Evolutionary conservation across 78 protist species (phyloP).

Genomic region (Dictyostelium brefeldianum): DNA sequence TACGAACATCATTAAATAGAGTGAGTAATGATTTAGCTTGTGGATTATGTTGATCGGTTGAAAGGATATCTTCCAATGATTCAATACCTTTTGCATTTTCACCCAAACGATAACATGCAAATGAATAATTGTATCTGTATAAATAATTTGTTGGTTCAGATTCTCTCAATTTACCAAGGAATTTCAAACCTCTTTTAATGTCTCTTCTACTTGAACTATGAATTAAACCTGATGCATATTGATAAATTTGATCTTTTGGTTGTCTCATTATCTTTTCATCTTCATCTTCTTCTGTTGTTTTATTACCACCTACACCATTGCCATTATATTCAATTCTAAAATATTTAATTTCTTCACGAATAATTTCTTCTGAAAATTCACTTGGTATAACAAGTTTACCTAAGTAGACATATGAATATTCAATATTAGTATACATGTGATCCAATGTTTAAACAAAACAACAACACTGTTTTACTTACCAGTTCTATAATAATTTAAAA

Average conservation of each 20-base stretch:
- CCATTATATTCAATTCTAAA: slow-evolving; percentile 40
- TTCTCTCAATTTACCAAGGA: slow-evolving; percentile 28
- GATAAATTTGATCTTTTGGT: slow-evolving; percentile 73
- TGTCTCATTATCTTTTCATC: slow-evolving; percentile 53
- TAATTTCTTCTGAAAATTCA: slow-evolving; percentile 43
- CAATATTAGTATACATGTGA: neutral
- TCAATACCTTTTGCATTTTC: slow-evolving; percentile 52
- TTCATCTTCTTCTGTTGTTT: slow-evolving; percentile 42
- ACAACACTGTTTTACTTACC: slow-evolving; percentile 22
- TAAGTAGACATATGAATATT: neutral
- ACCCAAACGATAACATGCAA: slow-evolving; percentile 65
- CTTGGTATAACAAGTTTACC: slow-evolving; percentile 69
- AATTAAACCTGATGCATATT: slow-evolving; percentile 38
- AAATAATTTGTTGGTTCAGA: slow-evolving; percentile 35
- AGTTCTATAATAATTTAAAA: slow-evolving; percentile 75
- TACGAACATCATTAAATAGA: slow-evolving; percentile 55
- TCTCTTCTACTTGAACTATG: slow-evolving; percentile 29
- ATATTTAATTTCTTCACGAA: slow-evolving; percentile 52
- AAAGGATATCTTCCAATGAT: slow-evolving; percentile 37
- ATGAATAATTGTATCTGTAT: slow-evolving; percentile 52
- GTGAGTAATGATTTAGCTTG: slow-evolving; percentile 60
- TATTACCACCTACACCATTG: neutral
- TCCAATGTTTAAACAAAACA: no score
- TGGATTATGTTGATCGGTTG: slow-evolving; percentile 77
- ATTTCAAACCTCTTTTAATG: slow-evolving; percentile 62